A percentile compares a stretch with the other conserved stretches of the same genome.
Evolutionary conservation across 352 stramenopile species (phyloP).

Genomic region (Phytophthora pisi): DNA sequence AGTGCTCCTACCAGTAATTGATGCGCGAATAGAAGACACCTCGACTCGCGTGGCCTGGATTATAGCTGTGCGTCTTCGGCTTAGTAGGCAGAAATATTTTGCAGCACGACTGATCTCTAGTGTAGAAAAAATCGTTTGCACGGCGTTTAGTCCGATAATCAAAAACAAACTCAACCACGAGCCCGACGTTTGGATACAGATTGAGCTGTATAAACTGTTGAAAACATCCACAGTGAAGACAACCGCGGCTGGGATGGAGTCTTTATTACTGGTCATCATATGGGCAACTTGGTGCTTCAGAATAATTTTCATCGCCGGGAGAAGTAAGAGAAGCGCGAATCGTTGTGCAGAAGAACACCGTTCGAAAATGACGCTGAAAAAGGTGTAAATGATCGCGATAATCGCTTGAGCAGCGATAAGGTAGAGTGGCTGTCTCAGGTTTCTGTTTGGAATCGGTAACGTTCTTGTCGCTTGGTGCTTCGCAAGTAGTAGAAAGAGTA

Average conservation of each 20-base stretch:
- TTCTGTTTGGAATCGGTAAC: neutral
- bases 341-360: neutral
- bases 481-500: neutral
- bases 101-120: conserved; percentile 1
- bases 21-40: no score
- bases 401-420: neutral
- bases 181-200: conserved; percentile 11
- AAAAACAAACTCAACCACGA: conserved; percentile 4
- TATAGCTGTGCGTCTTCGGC: no score
- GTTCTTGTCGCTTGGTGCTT: neutral
- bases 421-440: neutral
- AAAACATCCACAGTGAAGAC: conserved; percentile 13
- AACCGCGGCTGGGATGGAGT: conserved; percentile 4
- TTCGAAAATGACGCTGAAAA: neutral
- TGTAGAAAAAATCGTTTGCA: neutral
- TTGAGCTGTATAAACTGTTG: conserved; percentile 14
- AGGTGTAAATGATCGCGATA: conserved; percentile 1
- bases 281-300: conserved; percentile 2
- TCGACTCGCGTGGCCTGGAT: no score
- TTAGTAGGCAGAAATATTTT: neutral
- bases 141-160: conserved; percentile 8
- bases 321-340: neutral
- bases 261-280: neutral
- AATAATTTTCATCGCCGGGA: conserved; percentile 4
- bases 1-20: no score